Conservation (phyloP, 2,329 filamentous ascomycete genomes). For the Penicillium sp. region DNA sequence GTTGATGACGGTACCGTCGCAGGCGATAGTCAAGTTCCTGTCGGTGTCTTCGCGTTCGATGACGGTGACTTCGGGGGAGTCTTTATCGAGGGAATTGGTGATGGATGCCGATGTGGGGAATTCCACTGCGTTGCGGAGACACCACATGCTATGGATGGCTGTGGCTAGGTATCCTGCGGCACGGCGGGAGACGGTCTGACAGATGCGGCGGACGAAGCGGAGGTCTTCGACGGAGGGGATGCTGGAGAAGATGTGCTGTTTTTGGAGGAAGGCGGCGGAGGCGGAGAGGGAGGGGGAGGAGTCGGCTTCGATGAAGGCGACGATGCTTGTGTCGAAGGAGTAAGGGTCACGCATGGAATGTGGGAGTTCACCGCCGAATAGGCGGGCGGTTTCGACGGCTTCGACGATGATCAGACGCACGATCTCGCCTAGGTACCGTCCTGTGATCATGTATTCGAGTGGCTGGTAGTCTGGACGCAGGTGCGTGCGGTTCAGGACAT, state of each 20-base stretch:
- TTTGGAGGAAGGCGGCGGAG: slow-evolving; percentile 48
- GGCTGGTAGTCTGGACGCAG: slow-evolving; percentile 61
- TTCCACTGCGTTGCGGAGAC: slow-evolving; percentile 51
- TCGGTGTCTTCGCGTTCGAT: slow-evolving; percentile 31
- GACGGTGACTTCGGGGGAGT: slow-evolving; percentile 34
- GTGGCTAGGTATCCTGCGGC: slow-evolving; percentile 61
- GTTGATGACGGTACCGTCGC: slow-evolving; percentile 51
- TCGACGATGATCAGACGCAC: slow-evolving; percentile 59
- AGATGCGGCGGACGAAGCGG: slow-evolving; percentile 52
- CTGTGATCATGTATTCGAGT: slow-evolving; percentile 61
- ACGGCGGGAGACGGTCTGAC: slow-evolving; percentile 54
- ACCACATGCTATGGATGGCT: slow-evolving; percentile 61
- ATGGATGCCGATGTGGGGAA: slow-evolving; percentile 26
- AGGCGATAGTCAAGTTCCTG: slow-evolving; percentile 46
- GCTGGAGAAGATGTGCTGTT: slow-evolving; percentile 49
- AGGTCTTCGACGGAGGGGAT: slow-evolving; percentile 50
- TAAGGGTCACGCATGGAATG: slow-evolving; percentile 55
- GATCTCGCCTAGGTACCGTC: slow-evolving; percentile 62
- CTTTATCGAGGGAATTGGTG: slow-evolving; percentile 25
- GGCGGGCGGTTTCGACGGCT: slow-evolving; percentile 52
- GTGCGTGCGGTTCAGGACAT: slow-evolving; percentile 56
- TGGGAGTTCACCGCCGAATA: slow-evolving; percentile 57
- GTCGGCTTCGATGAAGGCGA: slow-evolving; percentile 56
- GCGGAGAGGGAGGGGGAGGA: slow-evolving; percentile 36
- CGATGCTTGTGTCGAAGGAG: slow-evolving; percentile 56